Evolutionary conservation across 495 filamentous ascomycete genomes (phyloP).

Genomic region (Sphaerosporella brunnea): DNA sequence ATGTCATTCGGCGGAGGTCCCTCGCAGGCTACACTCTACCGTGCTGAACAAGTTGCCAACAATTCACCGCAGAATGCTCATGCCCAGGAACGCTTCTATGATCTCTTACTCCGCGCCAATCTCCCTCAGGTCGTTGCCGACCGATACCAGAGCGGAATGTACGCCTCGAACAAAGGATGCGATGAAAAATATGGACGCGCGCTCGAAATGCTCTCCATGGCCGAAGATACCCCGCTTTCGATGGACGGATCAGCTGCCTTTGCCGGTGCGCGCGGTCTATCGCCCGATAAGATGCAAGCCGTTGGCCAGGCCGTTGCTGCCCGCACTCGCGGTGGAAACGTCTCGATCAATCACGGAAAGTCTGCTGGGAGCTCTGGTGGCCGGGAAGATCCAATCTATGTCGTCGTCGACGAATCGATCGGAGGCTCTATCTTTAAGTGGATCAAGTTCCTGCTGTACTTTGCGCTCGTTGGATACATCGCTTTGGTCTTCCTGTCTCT

Average conservation of each 20-base stretch:
- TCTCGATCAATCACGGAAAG: slow-evolving; percentile 34
- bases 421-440: slow-evolving; percentile 67
- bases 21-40: slow-evolving; percentile 43
- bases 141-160: slow-evolving; percentile 67
- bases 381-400: slow-evolving; percentile 69
- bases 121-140: slow-evolving; percentile 86
- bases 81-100: slow-evolving; percentile 84
- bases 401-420: slow-evolving; percentile 85
- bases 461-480: slow-evolving; percentile 56
- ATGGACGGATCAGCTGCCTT: slow-evolving; percentile 28
- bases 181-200: slow-evolving; percentile 60
- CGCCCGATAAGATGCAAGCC: slow-evolving; percentile 51
- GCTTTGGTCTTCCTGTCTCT: slow-evolving; percentile 57
- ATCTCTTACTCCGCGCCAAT: slow-evolving; percentile 71
- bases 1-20: slow-evolving; percentile 38
- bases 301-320: slow-evolving; percentile 78
- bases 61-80: slow-evolving; percentile 70
- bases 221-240: slow-evolving; percentile 29
- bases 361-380: slow-evolving; percentile 34
- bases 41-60: slow-evolving; percentile 76
- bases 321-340: slow-evolving; percentile 46
- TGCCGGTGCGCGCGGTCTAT: slow-evolving; percentile 20
- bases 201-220: slow-evolving; percentile 44
- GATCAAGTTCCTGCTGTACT: slow-evolving; percentile 69
- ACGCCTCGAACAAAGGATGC: slow-evolving; percentile 55